Percentiles rank a stretch among this genome's conserved stretches.
phyloP scores from a whole-genome alignment of 768 basidiomycete genomes.

The Lentinula detonsa region DNA sequence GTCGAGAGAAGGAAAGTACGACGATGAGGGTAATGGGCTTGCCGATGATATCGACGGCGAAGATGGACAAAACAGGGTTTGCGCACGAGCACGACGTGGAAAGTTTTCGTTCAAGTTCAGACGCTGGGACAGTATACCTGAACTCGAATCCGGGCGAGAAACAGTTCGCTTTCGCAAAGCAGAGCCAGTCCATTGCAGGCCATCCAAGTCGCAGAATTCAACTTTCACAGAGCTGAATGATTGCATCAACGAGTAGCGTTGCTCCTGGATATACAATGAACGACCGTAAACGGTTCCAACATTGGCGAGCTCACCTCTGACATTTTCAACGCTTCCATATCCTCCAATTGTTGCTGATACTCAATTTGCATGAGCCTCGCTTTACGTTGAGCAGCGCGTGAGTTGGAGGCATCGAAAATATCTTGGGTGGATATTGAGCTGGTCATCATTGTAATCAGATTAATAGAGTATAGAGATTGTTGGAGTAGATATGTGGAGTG shows the following conservation, averaged over 20 bases:
- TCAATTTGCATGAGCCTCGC: neutral
- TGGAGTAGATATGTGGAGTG: neutral
- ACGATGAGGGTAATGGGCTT: neutral
- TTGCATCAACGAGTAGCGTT: neutral
- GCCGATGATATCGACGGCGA: neutral
- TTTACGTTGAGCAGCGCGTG: conserved; percentile 2
- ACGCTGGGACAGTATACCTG: neutral
- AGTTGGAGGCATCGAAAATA: neutral
- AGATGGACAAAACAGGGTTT: neutral
- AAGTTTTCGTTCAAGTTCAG: neutral
- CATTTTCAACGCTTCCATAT: neutral
- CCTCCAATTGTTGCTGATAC: neutral
- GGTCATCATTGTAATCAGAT: neutral
- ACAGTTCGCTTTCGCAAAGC: neutral
- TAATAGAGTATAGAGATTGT: neutral
- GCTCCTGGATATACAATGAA: neutral
- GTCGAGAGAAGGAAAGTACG: neutral
- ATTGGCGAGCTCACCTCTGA: conserved; percentile 1
- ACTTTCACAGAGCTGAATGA: conserved; percentile 2
- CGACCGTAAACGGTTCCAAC: neutral
- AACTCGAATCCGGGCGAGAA: neutral
- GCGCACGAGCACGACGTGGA: neutral
- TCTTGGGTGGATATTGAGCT: neutral
- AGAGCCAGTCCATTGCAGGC: neutral
- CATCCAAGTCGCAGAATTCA: conserved; percentile 2